A percentile compares a stretch with the other conserved stretches of the same genome.
These are phyloP conservation scores for Bauhinia variegata DNA, from an alignment of 306 rosid species.

Conservation along the genomic window DNA sequence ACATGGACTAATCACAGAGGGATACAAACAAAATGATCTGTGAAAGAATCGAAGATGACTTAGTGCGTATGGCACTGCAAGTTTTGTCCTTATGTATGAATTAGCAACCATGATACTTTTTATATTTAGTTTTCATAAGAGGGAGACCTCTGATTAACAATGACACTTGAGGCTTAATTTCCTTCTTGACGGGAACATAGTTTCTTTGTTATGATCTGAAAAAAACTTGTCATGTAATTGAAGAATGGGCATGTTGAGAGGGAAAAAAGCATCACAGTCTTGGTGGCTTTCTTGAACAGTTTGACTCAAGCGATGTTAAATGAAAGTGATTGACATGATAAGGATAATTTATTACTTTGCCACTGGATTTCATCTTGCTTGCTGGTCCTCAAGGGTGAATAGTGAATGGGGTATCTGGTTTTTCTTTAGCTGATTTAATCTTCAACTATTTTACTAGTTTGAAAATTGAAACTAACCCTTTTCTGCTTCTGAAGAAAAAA, in stretches of 20 bases:
- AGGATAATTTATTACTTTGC: slow-evolving; percentile 17
- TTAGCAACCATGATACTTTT: slow-evolving; percentile 18
- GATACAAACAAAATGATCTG: slow-evolving; percentile 27
- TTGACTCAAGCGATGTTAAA: slow-evolving; percentile 29
- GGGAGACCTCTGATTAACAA: slow-evolving; percentile 22
- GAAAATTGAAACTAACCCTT: background rate
- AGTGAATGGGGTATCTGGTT: slow-evolving; percentile 16
- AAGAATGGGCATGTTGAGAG: slow-evolving; percentile 30
- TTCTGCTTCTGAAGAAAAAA: background rate
- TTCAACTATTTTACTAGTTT: background rate
- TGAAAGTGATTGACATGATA: background rate
- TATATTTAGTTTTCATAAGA: slow-evolving; percentile 30
- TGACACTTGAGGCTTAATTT: slow-evolving; percentile 11
- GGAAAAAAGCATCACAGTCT: slow-evolving; percentile 37
- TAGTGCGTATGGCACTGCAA: slow-evolving; percentile 4
- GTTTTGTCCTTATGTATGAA: slow-evolving; percentile 38
- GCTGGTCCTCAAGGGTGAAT: background rate
- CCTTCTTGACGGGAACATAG: slow-evolving; percentile 24
- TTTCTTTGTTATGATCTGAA: slow-evolving; percentile 25
- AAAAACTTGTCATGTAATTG: slow-evolving; percentile 17
- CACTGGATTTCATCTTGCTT: slow-evolving; percentile 29
- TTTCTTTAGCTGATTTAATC: background rate
- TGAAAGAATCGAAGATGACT: slow-evolving; percentile 39
- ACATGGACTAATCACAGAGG: slow-evolving; percentile 49
- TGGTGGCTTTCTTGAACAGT: background rate